phyloP scores from a whole-genome alignment of 164 flowering plant genomes.

The Magnolia sinica region DNA sequence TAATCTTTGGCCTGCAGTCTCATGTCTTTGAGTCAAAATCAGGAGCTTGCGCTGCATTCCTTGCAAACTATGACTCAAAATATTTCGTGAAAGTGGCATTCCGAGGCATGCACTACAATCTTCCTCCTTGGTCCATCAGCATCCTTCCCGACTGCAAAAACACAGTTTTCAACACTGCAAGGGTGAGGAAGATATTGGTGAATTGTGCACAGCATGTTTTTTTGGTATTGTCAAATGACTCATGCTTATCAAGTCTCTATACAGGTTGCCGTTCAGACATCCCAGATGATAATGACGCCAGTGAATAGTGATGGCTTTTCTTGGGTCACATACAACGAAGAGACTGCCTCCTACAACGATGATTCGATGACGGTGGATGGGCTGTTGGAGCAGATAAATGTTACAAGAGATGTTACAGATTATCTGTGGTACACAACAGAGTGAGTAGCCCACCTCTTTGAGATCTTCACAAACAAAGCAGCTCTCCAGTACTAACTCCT shows the following conservation, averaged over 20 bases:
- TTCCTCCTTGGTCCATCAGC: slow-evolving; percentile 93
- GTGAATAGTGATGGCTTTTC: slow-evolving; percentile 28
- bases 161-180: slow-evolving; percentile 77
- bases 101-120: slow-evolving; percentile 43
- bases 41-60: slow-evolving; percentile 83
- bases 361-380: slow-evolving; percentile 38
- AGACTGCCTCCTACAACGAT: slow-evolving; percentile 43
- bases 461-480: neutral
- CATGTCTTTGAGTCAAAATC: slow-evolving; percentile 57
- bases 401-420: slow-evolving; percentile 72
- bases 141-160: slow-evolving; percentile 90
- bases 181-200: slow-evolving; percentile 37
- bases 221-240: neutral
- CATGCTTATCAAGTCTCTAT: too few relatives aligned
- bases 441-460: slow-evolving; percentile 41
- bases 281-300: slow-evolving; percentile 44
- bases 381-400: slow-evolving; percentile 65
- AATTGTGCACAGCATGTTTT: neutral
- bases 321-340: slow-evolving; percentile 81
- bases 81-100: slow-evolving; percentile 48
- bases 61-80: slow-evolving; percentile 61
- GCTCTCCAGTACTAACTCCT: neutral
- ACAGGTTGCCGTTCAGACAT: slow-evolving; percentile 60
- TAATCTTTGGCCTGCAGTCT: slow-evolving; percentile 39
- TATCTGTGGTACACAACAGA: slow-evolving; percentile 90